Evolutionary conservation across 352 stramenopile species (phyloP).

Genomic region (Globisporangium polare): DNA sequence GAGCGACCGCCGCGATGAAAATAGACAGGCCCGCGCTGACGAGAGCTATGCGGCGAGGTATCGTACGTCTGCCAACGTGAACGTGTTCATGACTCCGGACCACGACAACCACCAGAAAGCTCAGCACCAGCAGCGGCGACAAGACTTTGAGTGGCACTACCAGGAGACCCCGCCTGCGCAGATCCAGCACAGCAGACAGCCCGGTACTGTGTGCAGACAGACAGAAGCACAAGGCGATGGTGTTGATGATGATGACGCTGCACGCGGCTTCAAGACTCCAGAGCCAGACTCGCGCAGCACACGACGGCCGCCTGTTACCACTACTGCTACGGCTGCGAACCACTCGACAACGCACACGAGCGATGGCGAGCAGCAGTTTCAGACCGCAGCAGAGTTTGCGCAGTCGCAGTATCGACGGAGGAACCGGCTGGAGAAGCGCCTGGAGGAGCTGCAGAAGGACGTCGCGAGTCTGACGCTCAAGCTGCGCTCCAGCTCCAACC

Average conservation of each 20-base stretch:
- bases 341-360: background rate
- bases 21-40: background rate
- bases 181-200: slow-evolving; percentile 7
- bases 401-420: slow-evolving; percentile 40
- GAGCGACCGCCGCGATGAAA: background rate
- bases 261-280: slow-evolving; percentile 8
- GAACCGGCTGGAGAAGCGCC: slow-evolving; percentile 59
- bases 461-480: slow-evolving; percentile 73
- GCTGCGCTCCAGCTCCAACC: slow-evolving; percentile 33
- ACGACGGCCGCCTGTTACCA: background rate
- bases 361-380: slow-evolving; percentile 10
- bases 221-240: background rate
- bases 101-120: slow-evolving; percentile 1
- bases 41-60: slow-evolving; percentile 1
- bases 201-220: background rate
- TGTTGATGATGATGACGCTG: background rate
- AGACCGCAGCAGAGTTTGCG: slow-evolving; percentile 19
- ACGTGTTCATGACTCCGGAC: slow-evolving; percentile 11
- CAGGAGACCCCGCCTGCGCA: slow-evolving; percentile 16
- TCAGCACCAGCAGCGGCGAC: background rate
- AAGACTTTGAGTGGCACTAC: slow-evolving; percentile 13
- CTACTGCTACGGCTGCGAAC: background rate
- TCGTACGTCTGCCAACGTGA: background rate
- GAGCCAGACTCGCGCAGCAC: background rate
- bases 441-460: slow-evolving; percentile 73